Evolutionary conservation across 1,139 yeast genomes (phyloP).

Genomic region (Eremothecium gossypii): DNA sequence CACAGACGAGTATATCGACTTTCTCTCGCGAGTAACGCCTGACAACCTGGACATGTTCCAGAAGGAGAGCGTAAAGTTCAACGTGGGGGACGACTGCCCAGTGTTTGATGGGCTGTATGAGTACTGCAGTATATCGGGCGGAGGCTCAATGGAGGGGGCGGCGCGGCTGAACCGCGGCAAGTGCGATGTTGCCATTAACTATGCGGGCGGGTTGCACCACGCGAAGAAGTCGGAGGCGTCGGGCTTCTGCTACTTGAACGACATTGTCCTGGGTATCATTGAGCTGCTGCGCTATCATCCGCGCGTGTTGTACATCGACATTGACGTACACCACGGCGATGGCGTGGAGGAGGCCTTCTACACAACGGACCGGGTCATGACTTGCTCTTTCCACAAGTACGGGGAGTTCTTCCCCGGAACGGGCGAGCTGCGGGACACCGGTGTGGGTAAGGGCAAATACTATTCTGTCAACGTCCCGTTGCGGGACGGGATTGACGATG

Average conservation of each 20-base stretch:
- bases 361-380: constrained; percentile 94
- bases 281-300: constrained; percentile 87
- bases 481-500: constrained; percentile 89
- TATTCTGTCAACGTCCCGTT: constrained; percentile 83
- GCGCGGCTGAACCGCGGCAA: constrained; percentile 86
- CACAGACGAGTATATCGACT: constrained; percentile 94
- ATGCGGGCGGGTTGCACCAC: constrained; percentile 96
- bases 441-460: constrained; percentile 83
- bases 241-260: constrained; percentile 90
- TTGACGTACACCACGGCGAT: constrained; percentile 96
- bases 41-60: constrained; percentile 86
- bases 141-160: constrained; percentile 97
- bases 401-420: constrained; percentile 97
- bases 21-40: constrained; percentile 85
- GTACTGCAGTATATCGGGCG: constrained; percentile 89
- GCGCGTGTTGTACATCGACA: constrained; percentile 89
- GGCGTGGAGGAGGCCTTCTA: constrained; percentile 98
- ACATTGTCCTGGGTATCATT: constrained; percentile 82
- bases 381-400: constrained; percentile 92
- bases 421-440: constrained; percentile 81
- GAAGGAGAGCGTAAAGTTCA: constrained; percentile 88
- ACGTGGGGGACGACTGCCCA: constrained; percentile 96
- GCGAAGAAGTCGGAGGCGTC: constrained; percentile 94
- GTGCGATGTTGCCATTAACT: constrained; percentile 92
- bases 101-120: constrained; percentile 94